These are phyloP conservation scores for Talaromyces marneffei DNA, from an alignment of 2,329 filamentous ascomycete genomes.

Conservation along the genomic window DNA sequence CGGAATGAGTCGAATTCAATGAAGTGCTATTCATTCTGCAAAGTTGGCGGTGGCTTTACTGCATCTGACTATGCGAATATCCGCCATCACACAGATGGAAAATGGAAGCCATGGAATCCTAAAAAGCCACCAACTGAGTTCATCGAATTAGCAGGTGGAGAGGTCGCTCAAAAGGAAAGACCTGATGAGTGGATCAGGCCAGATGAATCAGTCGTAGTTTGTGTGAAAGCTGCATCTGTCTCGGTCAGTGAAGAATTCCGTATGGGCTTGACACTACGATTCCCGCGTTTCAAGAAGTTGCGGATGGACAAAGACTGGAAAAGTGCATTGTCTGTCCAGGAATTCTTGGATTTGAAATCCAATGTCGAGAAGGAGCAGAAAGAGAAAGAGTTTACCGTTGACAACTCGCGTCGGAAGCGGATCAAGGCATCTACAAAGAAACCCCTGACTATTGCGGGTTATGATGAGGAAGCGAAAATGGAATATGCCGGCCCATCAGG, in stretches of 20 bases:
- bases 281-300: constrained; percentile 79
- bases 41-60: constrained; percentile 89
- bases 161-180: constrained; percentile 61
- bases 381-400: constrained; percentile 70
- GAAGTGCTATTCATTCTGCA: constrained; percentile 92
- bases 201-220: constrained; percentile 77
- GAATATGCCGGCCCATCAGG: constrained; percentile 55
- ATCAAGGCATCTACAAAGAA: constrained; percentile 56
- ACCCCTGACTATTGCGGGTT: constrained; percentile 67
- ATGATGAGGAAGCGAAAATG: constrained; percentile 47
- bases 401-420: constrained; percentile 59
- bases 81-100: constrained; percentile 76
- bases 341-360: constrained; percentile 66
- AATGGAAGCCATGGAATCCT: constrained; percentile 81
- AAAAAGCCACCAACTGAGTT: constrained; percentile 69
- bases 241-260: constrained; percentile 71
- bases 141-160: constrained; percentile 75
- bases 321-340: constrained; percentile 67
- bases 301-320: constrained; percentile 82
- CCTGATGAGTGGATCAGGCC: constrained; percentile 94
- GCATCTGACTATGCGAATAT: constrained; percentile 80
- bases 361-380: constrained; percentile 64
- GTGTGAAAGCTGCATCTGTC: constrained; percentile 81
- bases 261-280: constrained; percentile 71
- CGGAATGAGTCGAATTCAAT: constrained; percentile 53